Base-by-base conservation (phyloP, 2,329 filamentous ascomycete genomes). In the Colletotrichum noveboracense region DNA sequence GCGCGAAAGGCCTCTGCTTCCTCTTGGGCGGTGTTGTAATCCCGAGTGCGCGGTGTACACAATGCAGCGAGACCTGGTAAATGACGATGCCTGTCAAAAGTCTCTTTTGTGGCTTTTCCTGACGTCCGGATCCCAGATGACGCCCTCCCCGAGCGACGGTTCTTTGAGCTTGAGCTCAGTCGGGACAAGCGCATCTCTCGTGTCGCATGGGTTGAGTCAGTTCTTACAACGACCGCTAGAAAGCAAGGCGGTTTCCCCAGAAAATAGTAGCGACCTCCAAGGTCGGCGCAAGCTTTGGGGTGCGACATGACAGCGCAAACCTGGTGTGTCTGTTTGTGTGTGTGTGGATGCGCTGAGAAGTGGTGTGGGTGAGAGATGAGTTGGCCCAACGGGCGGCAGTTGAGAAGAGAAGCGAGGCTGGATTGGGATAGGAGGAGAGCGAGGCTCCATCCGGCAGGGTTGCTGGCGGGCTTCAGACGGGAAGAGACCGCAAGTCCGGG, bases 301-400 rank as follows among this genome's bases (percentile, higher is more conserved):
- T 56, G 43, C 52, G 58, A 24, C 28, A 56, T 62, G 62, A 48
- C 62, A 64, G 61, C 24, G 34, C 38, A 68, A 56, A 48, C 66
- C 58, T 62, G 48, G 26, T 60, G 52, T 21, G 52, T 14, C n/a
- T 30, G 28, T 8, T 34, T 34, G 24, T 68, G 67, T 62, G 69
- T 64, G 73, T 64, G 69, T 64, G 73, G 32, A 38, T 66, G 62
- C 67, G 55, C 21, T 61, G 52, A 7, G 6, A 34, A 14, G 34
- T 62, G 30, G 62, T 72, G 73, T 72, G 69, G 55, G 64, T 64
- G 69, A 67, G 69, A 67, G 43, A 36, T 68, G 55, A 68, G 32
- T 32, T 75, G 73, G 43, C 56, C 43, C 73, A 73, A 73, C 73
- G 64, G 62, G 70, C 70, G 73, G 73, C 70, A 75, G 70, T 64